Evolutionary conservation across 345 rosid genomes (phyloP), one percentile per base, ranked within the genome.

Genomic region (Lagerstroemia speciosa): DNA sequence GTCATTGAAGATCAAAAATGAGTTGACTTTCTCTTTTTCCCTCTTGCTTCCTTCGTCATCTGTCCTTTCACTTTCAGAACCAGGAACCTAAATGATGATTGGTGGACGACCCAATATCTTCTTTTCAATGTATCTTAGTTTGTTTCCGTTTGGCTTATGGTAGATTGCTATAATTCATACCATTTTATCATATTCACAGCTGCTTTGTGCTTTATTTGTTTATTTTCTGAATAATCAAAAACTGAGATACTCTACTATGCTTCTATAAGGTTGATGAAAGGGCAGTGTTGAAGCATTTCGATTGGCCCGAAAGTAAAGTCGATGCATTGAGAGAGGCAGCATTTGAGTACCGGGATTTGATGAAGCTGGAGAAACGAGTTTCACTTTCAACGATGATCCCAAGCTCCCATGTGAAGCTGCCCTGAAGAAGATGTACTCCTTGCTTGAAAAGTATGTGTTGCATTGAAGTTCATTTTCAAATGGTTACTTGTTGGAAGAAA

Each of bases 291-390:
- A 94, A 94, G 86, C 99, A 94, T 82, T 94, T 94, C 72, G 98
- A 94, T 36, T 94, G 99, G 97, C 99, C 99, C 64, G 98, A 94
- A 85, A 88, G 97, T 68, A 94, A 94, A 81, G 97, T 97, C 64
- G 98, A 94, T 76, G 98, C 96, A 26, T 71, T 91, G 76, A 80
- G 99, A 79, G 98, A 89, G 83, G 98, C 99, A 58, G 89, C 97
- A 38, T 94, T 94, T 73, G 99, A 94, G 74, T 91, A 89, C 79
- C 98, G 88, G 85, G 99, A 94, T 81, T 84, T 94, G 62, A 74
- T 83, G 84, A 94, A 94, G 77, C 61, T 94, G 70, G 95, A 91
- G 78, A 94, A 86, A 75, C 97, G 87, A 50, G 79, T 88, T 27
- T 76, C 95, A 31, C 95, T 30, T 94, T 91, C 78, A 74, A 71